Conservation (phyloP, 2,329 filamentous ascomycete genomes). For the Rasamsonia emersonii region DNA sequence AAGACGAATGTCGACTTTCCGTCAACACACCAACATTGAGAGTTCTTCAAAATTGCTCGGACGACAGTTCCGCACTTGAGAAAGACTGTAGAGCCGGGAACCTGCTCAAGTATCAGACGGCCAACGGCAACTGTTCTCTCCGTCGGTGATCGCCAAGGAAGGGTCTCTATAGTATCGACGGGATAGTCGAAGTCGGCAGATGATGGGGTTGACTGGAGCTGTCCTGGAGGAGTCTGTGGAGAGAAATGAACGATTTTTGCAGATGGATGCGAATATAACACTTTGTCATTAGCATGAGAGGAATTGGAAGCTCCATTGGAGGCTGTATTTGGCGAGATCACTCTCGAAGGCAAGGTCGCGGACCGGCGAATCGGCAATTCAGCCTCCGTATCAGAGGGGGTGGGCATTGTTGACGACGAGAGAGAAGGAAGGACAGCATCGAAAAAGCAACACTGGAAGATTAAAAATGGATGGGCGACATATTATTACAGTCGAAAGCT, state of each 20-base stretch:
- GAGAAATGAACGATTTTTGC: slow-evolving; percentile 64
- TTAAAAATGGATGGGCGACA: background rate
- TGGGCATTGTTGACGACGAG: slow-evolving; percentile 21
- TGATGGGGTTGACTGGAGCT: slow-evolving; percentile 34
- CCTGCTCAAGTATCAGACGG: slow-evolving; percentile 72
- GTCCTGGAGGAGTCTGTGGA: slow-evolving; percentile 27
- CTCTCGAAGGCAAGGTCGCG: slow-evolving; percentile 28
- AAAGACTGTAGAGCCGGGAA: slow-evolving; percentile 78
- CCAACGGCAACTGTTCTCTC: slow-evolving; percentile 79
- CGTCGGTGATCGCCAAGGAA: slow-evolving; percentile 66
- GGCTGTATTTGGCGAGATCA: slow-evolving; percentile 15
- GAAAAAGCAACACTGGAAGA: background rate
- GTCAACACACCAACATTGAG: slow-evolving; percentile 90
- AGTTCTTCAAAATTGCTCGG: slow-evolving; percentile 79
- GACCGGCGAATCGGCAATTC: slow-evolving; percentile 24
- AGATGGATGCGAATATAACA: slow-evolving; percentile 62
- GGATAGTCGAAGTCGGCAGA: slow-evolving; percentile 39
- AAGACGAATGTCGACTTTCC: slow-evolving; percentile 78
- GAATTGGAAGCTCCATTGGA: slow-evolving; percentile 19
- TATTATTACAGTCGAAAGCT: too few relatives aligned
- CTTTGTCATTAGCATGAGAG: slow-evolving; percentile 25
- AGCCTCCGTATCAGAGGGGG: slow-evolving; percentile 20
- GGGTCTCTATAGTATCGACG: slow-evolving; percentile 49
- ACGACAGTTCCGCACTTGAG: slow-evolving; percentile 76
- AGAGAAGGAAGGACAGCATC: background rate